These are phyloP conservation scores for Boletus pseudopeckii DNA, from an alignment of 768 basidiomycete genomes.

Conservation along the genomic window DNA sequence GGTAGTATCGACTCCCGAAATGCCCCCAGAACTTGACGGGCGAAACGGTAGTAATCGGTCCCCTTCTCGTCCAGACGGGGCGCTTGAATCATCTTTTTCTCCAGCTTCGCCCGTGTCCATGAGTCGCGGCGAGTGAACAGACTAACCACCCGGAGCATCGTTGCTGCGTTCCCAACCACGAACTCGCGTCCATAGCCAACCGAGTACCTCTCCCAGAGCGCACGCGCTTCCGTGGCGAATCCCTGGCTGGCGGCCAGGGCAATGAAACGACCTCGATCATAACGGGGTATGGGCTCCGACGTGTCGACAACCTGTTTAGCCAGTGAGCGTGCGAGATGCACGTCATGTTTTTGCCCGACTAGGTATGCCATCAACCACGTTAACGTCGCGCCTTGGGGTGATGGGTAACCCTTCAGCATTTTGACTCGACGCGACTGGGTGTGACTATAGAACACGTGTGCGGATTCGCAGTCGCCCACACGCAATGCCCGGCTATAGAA, in stretches of 20 bases:
- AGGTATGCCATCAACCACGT: slow-evolving; percentile 55
- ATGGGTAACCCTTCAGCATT: slow-evolving; percentile 41
- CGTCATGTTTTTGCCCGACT: slow-evolving; percentile 33
- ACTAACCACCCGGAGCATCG: slow-evolving; percentile 43
- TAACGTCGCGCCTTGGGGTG: slow-evolving; percentile 45
- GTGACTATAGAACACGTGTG: slow-evolving; percentile 45
- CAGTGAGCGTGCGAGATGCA: slow-evolving; percentile 47
- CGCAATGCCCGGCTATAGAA: slow-evolving; percentile 44
- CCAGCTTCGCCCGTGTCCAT: slow-evolving; percentile 16
- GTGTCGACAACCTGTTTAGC: slow-evolving; percentile 46
- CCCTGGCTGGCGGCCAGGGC: slow-evolving; percentile 43
- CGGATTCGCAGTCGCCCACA: slow-evolving; percentile 32
- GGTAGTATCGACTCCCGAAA: slow-evolving; percentile 47
- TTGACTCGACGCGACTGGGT: slow-evolving; percentile 36
- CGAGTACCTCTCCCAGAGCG: slow-evolving; percentile 57
- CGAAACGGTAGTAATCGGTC: slow-evolving; percentile 35
- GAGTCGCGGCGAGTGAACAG: slow-evolving; percentile 33
- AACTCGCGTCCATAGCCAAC: slow-evolving; percentile 37
- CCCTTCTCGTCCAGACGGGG: not conserved
- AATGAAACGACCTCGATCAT: slow-evolving; percentile 51
- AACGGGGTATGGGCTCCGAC: slow-evolving; percentile 39
- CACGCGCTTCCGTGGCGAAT: slow-evolving; percentile 45
- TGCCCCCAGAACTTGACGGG: slow-evolving; percentile 41
- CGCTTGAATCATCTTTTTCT: not conserved
- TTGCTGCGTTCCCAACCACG: slow-evolving; percentile 43